A percentile compares a stretch with the other conserved stretches of the same genome.
Conservation (phyloP, 208 protist genomes). For the Acanthamoeba healyi region DNA sequence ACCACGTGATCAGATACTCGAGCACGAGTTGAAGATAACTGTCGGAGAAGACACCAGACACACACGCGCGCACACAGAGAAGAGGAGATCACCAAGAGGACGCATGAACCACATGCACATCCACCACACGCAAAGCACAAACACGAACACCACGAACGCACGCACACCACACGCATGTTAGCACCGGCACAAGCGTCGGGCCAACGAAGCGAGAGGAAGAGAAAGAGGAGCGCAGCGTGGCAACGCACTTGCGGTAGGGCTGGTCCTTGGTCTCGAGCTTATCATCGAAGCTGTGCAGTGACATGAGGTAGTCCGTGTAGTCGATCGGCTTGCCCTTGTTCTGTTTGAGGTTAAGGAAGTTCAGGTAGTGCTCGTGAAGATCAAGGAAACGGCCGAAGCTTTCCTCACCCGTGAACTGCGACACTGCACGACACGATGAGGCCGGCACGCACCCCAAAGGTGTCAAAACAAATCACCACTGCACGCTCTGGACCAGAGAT, state of each 20-base stretch:
- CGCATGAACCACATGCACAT: background rate
- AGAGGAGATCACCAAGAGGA: background rate
- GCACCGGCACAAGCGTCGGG: background rate
- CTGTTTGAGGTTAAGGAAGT: slow-evolving; percentile 70
- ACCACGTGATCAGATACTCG: slow-evolving; percentile 48
- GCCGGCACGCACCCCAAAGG: background rate
- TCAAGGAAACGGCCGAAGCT: slow-evolving; percentile 68
- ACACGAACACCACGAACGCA: no score
- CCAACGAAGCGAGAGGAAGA: background rate
- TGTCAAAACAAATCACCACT: no score
- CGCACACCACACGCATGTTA: background rate
- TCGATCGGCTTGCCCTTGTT: slow-evolving; percentile 66
- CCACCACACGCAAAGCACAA: background rate
- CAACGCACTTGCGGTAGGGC: slow-evolving; percentile 27
- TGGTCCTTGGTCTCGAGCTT: slow-evolving; percentile 52
- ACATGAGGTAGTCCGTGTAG: slow-evolving; percentile 42
- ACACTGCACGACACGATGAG: background rate
- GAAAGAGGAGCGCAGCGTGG: background rate
- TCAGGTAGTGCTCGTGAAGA: slow-evolving; percentile 64
- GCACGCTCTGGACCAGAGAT: no score
- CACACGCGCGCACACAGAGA: background rate
- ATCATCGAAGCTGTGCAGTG: slow-evolving; percentile 56
- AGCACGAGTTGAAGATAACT: slow-evolving; percentile 42
- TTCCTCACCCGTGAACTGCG: slow-evolving; percentile 69
- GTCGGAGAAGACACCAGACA: background rate